Conservation (phyloP, 2,329 filamentous ascomycete species). For the Neopestalotiopsis sp. region DNA sequence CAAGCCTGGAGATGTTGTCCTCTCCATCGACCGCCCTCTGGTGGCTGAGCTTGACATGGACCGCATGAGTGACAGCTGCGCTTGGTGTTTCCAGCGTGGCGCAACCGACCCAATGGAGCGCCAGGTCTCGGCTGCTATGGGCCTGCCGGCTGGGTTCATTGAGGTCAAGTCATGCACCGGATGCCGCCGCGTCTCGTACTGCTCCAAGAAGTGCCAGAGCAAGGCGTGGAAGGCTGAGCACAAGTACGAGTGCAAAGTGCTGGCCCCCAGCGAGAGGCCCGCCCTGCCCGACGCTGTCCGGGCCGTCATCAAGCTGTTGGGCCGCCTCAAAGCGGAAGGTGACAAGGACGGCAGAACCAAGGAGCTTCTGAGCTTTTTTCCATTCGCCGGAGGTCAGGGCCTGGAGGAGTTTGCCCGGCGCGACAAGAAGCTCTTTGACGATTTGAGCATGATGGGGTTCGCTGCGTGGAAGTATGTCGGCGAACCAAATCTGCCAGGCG, state of each 20-base stretch:
- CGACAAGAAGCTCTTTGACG: conserved; percentile 29
- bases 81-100: conserved; percentile 34
- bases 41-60: conserved; percentile 31
- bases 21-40: conserved; percentile 30
- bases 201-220: conserved; percentile 35
- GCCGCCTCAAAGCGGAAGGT: conserved; percentile 30
- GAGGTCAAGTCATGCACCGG: conserved; percentile 33
- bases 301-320: conserved; percentile 32
- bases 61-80: conserved; percentile 33
- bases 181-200: conserved; percentile 32
- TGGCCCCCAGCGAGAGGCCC: conserved; percentile 29
- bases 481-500: conserved; percentile 24
- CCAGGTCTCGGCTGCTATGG: conserved; percentile 28
- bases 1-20: conserved; percentile 30
- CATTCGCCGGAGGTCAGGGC: conserved; percentile 23
- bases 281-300: conserved; percentile 29
- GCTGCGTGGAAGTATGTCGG: conserved; percentile 31
- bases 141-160: conserved; percentile 30
- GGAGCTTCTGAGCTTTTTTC: conserved; percentile 28
- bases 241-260: conserved; percentile 34
- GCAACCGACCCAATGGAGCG: conserved; percentile 28
- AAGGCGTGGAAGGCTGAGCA: conserved; percentile 36
- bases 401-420: conserved; percentile 23
- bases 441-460: conserved; percentile 28
- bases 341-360: conserved; percentile 23